phyloP scores from a whole-genome alignment of 140 eudicot species.

The Bidens hawaiensis region DNA sequence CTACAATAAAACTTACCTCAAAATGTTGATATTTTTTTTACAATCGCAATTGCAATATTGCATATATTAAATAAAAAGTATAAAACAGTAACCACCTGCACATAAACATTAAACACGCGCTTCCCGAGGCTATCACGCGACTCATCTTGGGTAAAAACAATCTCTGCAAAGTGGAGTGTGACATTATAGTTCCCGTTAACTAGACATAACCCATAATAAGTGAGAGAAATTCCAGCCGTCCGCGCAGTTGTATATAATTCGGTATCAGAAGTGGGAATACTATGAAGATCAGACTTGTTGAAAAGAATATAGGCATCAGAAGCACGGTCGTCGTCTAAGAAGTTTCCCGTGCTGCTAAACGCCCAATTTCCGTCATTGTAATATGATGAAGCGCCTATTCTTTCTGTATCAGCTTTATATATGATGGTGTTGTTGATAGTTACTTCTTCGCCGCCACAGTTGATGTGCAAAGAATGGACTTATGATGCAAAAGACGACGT shows the following conservation, averaged over 20 bases:
- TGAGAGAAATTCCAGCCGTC: slow-evolving; percentile 47
- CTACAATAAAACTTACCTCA: slow-evolving; percentile 21
- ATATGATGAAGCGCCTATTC: slow-evolving; percentile 55
- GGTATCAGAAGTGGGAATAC: background rate
- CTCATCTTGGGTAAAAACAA: slow-evolving; percentile 40
- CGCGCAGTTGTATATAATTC: slow-evolving; percentile 47
- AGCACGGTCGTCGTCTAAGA: background rate
- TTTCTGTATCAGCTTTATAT: slow-evolving; percentile 53
- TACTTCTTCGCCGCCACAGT: slow-evolving; percentile 70
- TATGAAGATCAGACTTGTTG: background rate
- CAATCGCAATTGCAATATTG: too few species aligned
- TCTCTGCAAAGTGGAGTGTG: slow-evolving; percentile 71
- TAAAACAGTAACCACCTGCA: too few species aligned
- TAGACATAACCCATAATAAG: slow-evolving; percentile 61
- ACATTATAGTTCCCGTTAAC: slow-evolving; percentile 52
- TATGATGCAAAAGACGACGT: slow-evolving; percentile 37
- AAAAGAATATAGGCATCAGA: background rate
- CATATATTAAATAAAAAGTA: too few species aligned
- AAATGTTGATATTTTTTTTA: background rate
- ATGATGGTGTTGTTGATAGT: slow-evolving; percentile 21
- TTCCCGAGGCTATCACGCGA: slow-evolving; percentile 59
- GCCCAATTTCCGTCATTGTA: background rate
- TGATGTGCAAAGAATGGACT: slow-evolving; percentile 46
- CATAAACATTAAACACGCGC: slow-evolving; percentile 59
- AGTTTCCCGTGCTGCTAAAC: background rate